Evolutionary conservation across 345 rosid species (phyloP).

Genomic region (Bruguiera sexangula): DNA sequence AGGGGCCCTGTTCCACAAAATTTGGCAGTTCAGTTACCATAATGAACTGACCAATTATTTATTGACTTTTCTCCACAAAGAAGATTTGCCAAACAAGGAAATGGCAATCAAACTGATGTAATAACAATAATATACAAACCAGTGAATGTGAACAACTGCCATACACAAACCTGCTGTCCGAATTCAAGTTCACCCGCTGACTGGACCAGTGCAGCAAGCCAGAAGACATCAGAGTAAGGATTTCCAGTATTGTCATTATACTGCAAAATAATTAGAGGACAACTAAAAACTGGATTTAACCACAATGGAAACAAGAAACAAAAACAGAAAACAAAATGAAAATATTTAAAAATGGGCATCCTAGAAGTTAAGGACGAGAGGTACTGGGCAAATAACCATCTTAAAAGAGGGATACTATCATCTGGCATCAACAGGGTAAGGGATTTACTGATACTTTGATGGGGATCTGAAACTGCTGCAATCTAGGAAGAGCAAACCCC

Average conservation of each 20-base stretch:
- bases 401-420: no score
- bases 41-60: no score
- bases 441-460: no score
- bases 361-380: no score
- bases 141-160: not conserved
- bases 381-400: no score
- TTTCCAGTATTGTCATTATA: slow-evolving; percentile 94
- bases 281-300: not conserved
- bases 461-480: no score
- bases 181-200: slow-evolving; percentile 91
- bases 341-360: no score
- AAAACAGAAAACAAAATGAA: not conserved
- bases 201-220: slow-evolving; percentile 92
- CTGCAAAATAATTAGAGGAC: slow-evolving; percentile 40
- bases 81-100: not conserved
- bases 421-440: no score
- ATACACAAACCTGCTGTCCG: slow-evolving; percentile 73
- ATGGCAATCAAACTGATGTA: not conserved
- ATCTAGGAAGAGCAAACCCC: no score
- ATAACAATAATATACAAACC: slow-evolving; percentile 1
- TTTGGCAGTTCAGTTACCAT: no score
- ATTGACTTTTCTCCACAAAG: no score
- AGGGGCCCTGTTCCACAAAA: no score
- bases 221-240: slow-evolving; percentile 87
- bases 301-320: not conserved